Evolutionary conservation across 305 asterid genomes (phyloP).

Genomic region (Solanum hybrid): DNA sequence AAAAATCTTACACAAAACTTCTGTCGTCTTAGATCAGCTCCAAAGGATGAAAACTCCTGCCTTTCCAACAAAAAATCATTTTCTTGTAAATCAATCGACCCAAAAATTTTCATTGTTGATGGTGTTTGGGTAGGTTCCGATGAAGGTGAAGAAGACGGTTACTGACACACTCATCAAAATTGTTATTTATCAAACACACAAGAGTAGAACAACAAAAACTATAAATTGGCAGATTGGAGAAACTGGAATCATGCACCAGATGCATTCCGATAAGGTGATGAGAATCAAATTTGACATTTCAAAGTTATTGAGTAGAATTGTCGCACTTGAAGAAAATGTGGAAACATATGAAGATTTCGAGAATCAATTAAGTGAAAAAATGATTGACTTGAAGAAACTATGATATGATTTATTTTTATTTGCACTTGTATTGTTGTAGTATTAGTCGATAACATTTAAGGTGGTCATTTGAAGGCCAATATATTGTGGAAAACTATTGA

Average conservation of each 20-base stretch:
- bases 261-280: background rate
- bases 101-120: background rate
- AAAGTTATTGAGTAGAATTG: background rate
- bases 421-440: background rate
- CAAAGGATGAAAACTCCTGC: background rate
- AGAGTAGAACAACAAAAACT: background rate
- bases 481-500: background rate
- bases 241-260: background rate
- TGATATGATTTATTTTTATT: background rate
- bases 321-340: background rate
- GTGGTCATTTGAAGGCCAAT: background rate
- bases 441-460: background rate
- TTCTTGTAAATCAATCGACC: background rate
- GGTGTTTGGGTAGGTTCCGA: background rate
- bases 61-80: background rate
- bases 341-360: background rate
- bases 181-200: background rate
- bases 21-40: background rate
- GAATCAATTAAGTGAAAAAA: background rate
- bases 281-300: background rate
- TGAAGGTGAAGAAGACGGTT: background rate
- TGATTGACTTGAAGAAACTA: background rate
- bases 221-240: background rate
- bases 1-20: background rate
- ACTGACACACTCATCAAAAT: background rate